Percentiles rank a stretch among this genome's conserved stretches.
Conservation (phyloP, 177 flowering plant genomes). For the Tripterygium wilfordii region DNA sequence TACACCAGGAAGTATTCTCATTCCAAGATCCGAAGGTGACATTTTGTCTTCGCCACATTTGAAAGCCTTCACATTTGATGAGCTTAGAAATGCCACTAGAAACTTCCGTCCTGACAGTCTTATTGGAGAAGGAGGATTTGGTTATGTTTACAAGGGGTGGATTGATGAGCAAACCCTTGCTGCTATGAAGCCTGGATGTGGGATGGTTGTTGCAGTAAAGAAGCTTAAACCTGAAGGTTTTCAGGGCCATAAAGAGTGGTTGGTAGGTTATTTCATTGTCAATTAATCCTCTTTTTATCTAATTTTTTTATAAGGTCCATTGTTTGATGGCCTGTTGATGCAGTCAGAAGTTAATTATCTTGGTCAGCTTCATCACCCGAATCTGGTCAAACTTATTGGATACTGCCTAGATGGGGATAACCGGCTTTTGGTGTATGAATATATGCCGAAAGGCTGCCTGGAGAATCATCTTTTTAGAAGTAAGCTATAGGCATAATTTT, state of each 20-base stretch:
- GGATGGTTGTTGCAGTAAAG: constrained; percentile 49
- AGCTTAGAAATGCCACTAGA: constrained; percentile 39
- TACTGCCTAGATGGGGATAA: constrained; percentile 57
- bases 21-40: constrained; percentile 34
- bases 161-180: constrained; percentile 35
- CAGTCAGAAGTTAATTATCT: constrained; percentile 69
- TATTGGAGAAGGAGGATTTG: constrained; percentile 65
- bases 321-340: constrained; percentile 2
- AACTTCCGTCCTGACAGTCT: constrained; percentile 41
- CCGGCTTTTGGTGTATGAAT: constrained; percentile 61
- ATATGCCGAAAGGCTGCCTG: constrained; percentile 62
- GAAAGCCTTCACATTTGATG: constrained; percentile 36
- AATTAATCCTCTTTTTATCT: neutral
- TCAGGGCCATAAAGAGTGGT: too few relatives aligned
- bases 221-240: constrained; percentile 52
- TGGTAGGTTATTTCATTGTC: constrained; percentile 23
- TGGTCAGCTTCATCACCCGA: constrained; percentile 61
- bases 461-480: constrained; percentile 67
- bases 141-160: constrained; percentile 60
- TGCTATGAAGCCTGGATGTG: constrained; percentile 36
- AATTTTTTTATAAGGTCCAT: neutral
- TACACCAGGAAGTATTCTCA: neutral
- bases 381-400: constrained; percentile 64
- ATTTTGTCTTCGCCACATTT: constrained; percentile 35
- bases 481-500: constrained; percentile 18